Percentiles rank a stretch among this genome's conserved stretches.
Evolutionary conservation across 2,329 filamentous ascomycete species (phyloP).

Genomic region (Ilyonectria robusta): DNA sequence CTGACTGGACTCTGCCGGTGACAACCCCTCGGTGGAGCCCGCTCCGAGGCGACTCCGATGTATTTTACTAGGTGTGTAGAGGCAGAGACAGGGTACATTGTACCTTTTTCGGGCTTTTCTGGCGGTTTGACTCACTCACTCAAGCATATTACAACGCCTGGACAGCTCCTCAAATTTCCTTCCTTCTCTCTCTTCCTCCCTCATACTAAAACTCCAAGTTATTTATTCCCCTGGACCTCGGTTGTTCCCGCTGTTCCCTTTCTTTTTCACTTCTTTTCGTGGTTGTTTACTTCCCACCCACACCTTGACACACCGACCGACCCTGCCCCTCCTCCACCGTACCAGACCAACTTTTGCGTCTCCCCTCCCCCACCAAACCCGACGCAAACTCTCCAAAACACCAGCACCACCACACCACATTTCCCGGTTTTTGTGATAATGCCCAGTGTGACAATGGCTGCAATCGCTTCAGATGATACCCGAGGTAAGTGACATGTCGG

Average conservation of each 20-base stretch:
- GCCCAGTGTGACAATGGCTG: conserved; percentile 58
- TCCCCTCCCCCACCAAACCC: conserved; percentile 33
- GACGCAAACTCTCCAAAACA: conserved; percentile 30
- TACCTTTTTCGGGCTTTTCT: conserved; percentile 11
- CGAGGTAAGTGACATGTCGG: conserved; percentile 55
- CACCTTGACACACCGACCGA: conserved; percentile 19
- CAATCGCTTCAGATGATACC: conserved; percentile 62
- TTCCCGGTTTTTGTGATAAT: conserved; percentile 34
- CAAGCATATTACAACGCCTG: conserved; percentile 19
- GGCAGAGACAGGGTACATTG: neutral
- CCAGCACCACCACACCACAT: conserved; percentile 23
- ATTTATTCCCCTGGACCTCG: neutral
- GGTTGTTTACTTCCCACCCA: neutral
- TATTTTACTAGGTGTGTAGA: conserved; percentile 16
- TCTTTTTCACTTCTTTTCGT: neutral
- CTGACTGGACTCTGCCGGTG: neutral
- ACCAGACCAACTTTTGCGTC: conserved; percentile 16
- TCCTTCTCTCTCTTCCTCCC: neutral
- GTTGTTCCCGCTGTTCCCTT: neutral
- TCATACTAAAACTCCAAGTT: neutral
- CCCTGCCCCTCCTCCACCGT: conserved; percentile 20
- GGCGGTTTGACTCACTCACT: conserved; percentile 24
- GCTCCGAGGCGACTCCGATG: conserved; percentile 51
- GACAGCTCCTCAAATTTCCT: conserved; percentile 13
- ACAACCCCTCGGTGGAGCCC: conserved; percentile 46